Evolutionary conservation across 768 basidiomycete genomes (phyloP), one percentile per base, ranked within the genome.

Genomic region (Psilocybe azurescens): DNA sequence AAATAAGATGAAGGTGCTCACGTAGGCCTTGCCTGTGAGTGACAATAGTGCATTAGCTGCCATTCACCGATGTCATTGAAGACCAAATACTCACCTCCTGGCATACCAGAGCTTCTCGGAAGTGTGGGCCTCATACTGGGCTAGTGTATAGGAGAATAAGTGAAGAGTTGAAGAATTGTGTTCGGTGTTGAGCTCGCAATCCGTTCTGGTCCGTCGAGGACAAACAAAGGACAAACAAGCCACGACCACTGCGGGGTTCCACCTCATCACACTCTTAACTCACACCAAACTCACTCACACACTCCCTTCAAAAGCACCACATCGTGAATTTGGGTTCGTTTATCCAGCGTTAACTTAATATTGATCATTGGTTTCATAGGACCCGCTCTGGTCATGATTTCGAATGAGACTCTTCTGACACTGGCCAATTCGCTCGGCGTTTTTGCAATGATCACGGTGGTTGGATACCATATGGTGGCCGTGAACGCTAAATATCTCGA

Each of bases 401-500:
- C 83, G 56, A 88, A 94, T 75, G 77, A 85, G 65, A 93, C 92
- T 7, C 83, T 96, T 36, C 93, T 94, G 76, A 82, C 84, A 57
- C 83, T 96, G 54, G 90, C 93, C 60, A 95, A 94, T 75, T 80
- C 86, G 41, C 87, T 96, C n/a, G 95, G 95, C 39, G 80, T 88
- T 44, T 79, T 92, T 50, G 92, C 95, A 28, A 94, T 98, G 89
- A 69, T 94, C 65, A 88, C 91, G 4, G 90, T 95, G 59, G 89
- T 98, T 55, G 84, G 87, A 52, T 97, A 96, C 76, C 95, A 98
- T 77, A 86, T 97, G 67, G 79, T 98, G 57, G 89, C 93, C 41
- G 93, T 96, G 62, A 95, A 95, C 70, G 86, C 87, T 28, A 68
- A 71, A 64, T 83, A 72, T 71, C 73, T 73, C 61, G 72, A 68